Evolutionary conservation across 352 stramenopile genomes (phyloP), one percentile per base, ranked within the genome.

Genomic region (Pythium sp.): DNA sequence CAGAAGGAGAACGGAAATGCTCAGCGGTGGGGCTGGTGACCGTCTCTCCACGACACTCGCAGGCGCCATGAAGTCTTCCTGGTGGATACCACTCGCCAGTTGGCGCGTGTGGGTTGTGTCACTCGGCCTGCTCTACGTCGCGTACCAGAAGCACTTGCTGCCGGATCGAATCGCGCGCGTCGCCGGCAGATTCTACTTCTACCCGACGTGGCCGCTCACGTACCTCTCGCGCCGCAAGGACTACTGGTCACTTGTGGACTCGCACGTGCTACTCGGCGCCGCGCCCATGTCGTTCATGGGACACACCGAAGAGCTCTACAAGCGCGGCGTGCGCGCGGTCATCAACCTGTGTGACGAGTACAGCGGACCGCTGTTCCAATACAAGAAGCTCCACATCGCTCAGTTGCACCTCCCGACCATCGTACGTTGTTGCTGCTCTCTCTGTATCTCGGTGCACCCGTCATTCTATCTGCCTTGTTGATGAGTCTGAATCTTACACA

Each of bases 281-380:
- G 95, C 92, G 43, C 94, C 94, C 11, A 97, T 98, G 81, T 79
- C 84, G 18, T 95, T 96, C 67, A 81, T 97, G 73, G 71, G 80
- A 32, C 90, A 97, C 78, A 89, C 96, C 30, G 72, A 97, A 38
- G 77, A 74, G 58, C 74, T 98, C 3, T 70, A 92, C 57, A 79
- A 90, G 36, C 78, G 84, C 63, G 79, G 91, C 14, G 85, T 99
- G 14, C 85, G 90, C 26, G 94, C 90, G 22, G 93, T 99, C 14
- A 81, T 99, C 41, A 99, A 99, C 65, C 82, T 99, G 66, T 99
- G 95, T 72, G 94, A 98, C 68, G 97, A 99, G 77, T 99, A 98
- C 71, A 54, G 65, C 2, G 97, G 97, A 0, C 97, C 97, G 3
- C 64, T 90, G 22, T 69, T 73, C 24, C 81, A 94, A 59, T 99